Evolutionary conservation across 257 asterid genomes (phyloP), one percentile per base, ranked within the genome.

Genomic region (Ehretia macrophylla): DNA sequence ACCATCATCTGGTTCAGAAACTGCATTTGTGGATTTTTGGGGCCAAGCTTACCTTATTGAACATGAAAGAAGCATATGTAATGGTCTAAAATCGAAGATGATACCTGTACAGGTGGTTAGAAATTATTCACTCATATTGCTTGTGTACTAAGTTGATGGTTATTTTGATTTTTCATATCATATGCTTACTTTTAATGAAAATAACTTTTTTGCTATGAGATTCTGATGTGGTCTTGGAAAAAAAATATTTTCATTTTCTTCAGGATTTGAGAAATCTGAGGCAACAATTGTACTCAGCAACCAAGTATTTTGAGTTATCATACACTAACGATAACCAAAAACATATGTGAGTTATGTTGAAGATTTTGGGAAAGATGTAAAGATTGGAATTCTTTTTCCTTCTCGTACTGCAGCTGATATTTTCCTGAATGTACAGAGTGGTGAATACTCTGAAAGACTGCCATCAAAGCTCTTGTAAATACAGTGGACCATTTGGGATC

Each of bases 401-500:
- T 51, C 18, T 53, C 47, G n/a, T n/a, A 55, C 49, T 39, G 8
- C 53, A 57, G 56, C 20, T 32, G 8, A 42, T 42, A 19, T 50
- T 16, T 74, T 53, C 58, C 44, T 23, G 44, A 62, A 53, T 81
- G 35, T 75, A 65, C 90, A 86, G 96, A 51, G 90, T 89, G 75
- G 90, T 89, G 71, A 80, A 86, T 74, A 80, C 91, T 4, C 77
- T 93, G 84, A 89, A 86, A 80, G 99, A 93, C 47, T 93, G 86
- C 99, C 60, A 80, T 89, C 68, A 83, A 86, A 77, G 99, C 99
- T 54, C 84, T 93, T 71, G 94, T 93, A 58, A 93, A 85, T 70
- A 89, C 99, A 0, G 96, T 93, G 47, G 99, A 93, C 69, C 99
- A 93, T 77, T 79, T 93, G 81, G 99, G 99, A 62, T 89, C 88